Evolutionary conservation across 345 rosid genomes (phyloP), one percentile per base, ranked within the genome.

Genomic region (Salix dunnii): DNA sequence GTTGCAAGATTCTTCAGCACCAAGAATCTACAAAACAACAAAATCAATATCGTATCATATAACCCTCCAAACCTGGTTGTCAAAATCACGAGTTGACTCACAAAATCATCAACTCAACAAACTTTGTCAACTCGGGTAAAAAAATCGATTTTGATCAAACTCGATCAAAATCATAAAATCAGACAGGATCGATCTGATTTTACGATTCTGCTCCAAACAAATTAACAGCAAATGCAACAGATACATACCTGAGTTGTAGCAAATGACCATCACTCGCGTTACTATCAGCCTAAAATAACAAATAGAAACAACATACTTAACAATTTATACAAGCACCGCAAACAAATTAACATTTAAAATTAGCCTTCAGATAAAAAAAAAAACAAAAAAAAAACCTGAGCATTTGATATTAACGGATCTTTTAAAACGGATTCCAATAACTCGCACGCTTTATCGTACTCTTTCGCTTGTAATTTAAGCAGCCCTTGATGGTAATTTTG

Each of bases 401-500:
- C 88, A 77, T 78, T 85, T 25, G 94, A 85, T 66, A 93, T 85
- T 12, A 96, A 77, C 73, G 97, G 99, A 87, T 96, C 94, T 83
- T 88, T 90, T 6, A 96, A 84, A 76, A 93, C 90, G 35, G 94
- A 88, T 81, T 93, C 95, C 31, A 96, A 82, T 74, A 92, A 88
- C 68, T 90, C 87, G 17, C 89, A 86, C 66, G 98, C 97, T 81
- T 91, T 91, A 68, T 86, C 92, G 16, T 90, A 93, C 77, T 93
- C 95, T 86, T 96, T 96, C 31, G 94, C 86, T 82, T 96, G 97
- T 73, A 96, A 85, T 84, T 92, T 90, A 78, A 88, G 89, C 79
- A 96, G 97, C 67, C 99, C 98, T 7, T 93, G 95, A 62, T 93
- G 94, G 74, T 96, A 93, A 66, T 90, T 88, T 81, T 96, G 98